Base-by-base conservation (phyloP, 2,329 filamentous ascomycete genomes). In the Biscogniauxia marginata region DNA sequence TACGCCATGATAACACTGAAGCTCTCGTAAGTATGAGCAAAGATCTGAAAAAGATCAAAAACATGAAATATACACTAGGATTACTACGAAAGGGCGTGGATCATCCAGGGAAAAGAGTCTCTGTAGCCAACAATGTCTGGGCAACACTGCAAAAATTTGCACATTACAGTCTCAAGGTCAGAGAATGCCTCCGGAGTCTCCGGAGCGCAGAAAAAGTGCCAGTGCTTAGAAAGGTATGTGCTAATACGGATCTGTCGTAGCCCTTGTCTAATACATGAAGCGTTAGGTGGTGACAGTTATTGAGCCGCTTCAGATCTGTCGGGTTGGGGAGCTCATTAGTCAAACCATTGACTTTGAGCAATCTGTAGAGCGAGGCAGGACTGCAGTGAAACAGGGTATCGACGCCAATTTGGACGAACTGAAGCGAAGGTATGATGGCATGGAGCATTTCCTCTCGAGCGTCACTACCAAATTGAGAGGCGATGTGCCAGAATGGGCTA, bases 31-130 rank as follows among this genome's bases (percentile, higher is more conserved):
- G 77, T 6, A 77, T 95, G 2, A 76, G 78, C 0, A 82, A 83
- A 48, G 82, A 80, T 30, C 72, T 98, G 46, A 85, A 83, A 51
- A 86, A 83, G 58, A 81, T 96, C 53, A 89, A 88, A 63, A 93
- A 96, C 65, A 85, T 96, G 69, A 84, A 84, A 20, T 80, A 82
- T 2, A 77, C 85, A 0, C 79, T 96, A 53, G 77, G 83, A 19
- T 87, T 89, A 64, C 76, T 99, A 8, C 86, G 83, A 55, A 96
- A 90, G 71, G 95, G 95, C 0, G 81, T 89, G n/a, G 87, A 85
- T 65, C 74, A 73, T 18, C 76, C 79, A 4, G 75, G 76, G 3
- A 67, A 72, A 11, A 72, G 72, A 19, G 68, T 73, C 13, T 84
- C 84, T 0, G 82, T 89, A 60, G 82, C 84, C 56, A 84, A 79